phyloP scores from a whole-genome alignment of 2,329 filamentous ascomycete genomes.

The Colletotrichum somersetense region DNA sequence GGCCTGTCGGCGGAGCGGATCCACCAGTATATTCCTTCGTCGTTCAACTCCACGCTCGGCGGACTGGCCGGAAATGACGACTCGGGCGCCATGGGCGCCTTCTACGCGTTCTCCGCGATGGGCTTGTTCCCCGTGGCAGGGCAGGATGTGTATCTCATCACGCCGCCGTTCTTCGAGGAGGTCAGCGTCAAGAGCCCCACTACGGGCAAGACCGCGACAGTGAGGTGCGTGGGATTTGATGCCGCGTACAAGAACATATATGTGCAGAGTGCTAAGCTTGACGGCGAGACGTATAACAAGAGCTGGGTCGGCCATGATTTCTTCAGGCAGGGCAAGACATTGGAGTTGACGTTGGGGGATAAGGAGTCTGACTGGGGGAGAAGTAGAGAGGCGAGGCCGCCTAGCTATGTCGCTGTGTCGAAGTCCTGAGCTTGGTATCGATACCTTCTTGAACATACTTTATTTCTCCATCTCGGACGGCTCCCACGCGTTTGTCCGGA shows the following conservation, averaged over 20 bases:
- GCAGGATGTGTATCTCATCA: slow-evolving; percentile 74
- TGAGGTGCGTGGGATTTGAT: slow-evolving; percentile 70
- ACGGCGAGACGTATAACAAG: slow-evolving; percentile 66
- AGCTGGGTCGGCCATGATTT: slow-evolving; percentile 74
- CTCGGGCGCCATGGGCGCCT: slow-evolving; percentile 73
- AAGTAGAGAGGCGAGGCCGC: slow-evolving; percentile 61
- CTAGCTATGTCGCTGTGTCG: slow-evolving; percentile 51
- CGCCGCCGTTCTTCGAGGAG: slow-evolving; percentile 70
- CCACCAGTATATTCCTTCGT: slow-evolving; percentile 70
- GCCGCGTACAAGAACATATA: slow-evolving; percentile 65
- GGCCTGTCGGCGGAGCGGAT: slow-evolving; percentile 61
- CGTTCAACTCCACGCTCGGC: slow-evolving; percentile 67
- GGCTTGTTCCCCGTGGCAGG: slow-evolving; percentile 69
- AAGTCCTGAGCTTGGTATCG: neutral
- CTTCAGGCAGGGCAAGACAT: slow-evolving; percentile 66
- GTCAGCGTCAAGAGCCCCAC: slow-evolving; percentile 63
- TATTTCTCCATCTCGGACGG: neutral
- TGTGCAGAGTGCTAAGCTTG: slow-evolving; percentile 68
- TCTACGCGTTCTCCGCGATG: slow-evolving; percentile 70
- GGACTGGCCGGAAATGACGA: slow-evolving; percentile 76
- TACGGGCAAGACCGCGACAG: slow-evolving; percentile 68
- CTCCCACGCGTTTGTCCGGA: neutral
- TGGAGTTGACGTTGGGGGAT: slow-evolving; percentile 66
- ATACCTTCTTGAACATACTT: neutral
- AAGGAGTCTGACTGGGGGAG: slow-evolving; percentile 69